Conservation (phyloP, 441 rosid species). For the Rhodomyrtus psidioides region DNA sequence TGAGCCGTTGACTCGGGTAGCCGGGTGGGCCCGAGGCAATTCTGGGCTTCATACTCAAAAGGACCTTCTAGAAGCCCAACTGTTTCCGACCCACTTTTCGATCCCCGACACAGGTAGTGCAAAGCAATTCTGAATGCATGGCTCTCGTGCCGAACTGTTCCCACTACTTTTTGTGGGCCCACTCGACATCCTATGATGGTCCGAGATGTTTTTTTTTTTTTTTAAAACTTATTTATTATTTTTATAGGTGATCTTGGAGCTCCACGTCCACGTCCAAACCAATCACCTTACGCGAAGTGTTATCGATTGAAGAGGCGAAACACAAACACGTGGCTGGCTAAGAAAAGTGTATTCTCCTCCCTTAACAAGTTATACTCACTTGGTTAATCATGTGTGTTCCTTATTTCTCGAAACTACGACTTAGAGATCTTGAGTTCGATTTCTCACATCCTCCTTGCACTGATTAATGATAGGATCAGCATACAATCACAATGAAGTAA, state of each 20-base stretch:
- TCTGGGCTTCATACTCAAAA: background rate
- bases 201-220: fast-evolving
- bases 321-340: no score
- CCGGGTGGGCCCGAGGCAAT: background rate
- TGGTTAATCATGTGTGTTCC: background rate
- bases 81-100: background rate
- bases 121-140: background rate
- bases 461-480: no score
- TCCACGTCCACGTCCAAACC: no score
- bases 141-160: background rate
- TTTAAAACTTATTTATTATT: no score
- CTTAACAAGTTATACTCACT: background rate
- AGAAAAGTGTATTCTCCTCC: background rate
- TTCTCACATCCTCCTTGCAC: background rate
- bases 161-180: background rate
- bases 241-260: background rate
- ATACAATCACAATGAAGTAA: no score
- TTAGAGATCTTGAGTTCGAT: background rate
- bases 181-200: background rate
- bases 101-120: background rate
- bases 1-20: background rate
- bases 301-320: background rate
- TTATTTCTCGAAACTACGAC: background rate
- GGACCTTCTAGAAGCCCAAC: background rate
- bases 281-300: background rate